Conservation (phyloP, 208 protist genomes). For the Trypanosoma cruzi region DNA sequence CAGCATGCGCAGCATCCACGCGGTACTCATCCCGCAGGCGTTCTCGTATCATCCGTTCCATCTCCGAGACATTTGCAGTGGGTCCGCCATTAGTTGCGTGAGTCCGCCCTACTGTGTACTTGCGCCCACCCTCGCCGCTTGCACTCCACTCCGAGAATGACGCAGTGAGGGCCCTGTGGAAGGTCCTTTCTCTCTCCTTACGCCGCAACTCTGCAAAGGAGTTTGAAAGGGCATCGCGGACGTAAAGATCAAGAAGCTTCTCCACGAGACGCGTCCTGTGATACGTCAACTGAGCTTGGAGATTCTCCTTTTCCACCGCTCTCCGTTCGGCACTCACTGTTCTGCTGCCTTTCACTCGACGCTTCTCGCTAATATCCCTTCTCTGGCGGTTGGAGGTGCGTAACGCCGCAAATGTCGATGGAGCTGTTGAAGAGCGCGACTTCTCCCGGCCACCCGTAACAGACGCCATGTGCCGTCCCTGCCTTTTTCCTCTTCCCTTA, state of each 20-base stretch:
- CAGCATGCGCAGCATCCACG: constrained; percentile 1
- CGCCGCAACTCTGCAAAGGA: not conserved
- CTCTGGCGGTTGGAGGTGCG: no score
- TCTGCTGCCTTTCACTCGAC: no score
- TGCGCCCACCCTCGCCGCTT: not conserved
- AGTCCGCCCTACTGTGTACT: not conserved
- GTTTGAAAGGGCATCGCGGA: constrained; percentile 13
- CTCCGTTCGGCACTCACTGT: no score
- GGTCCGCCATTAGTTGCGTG: not conserved
- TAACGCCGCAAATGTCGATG: no score
- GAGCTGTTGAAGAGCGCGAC: no score
- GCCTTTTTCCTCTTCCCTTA: not conserved
- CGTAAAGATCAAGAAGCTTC: constrained; percentile 24
- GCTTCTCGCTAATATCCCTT: no score
- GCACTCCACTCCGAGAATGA: not conserved
- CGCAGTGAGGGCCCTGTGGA: not conserved
- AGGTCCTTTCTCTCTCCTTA: not conserved
- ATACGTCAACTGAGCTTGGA: constrained; percentile 1
- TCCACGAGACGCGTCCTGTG: constrained; percentile 23
- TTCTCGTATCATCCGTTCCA: not conserved
- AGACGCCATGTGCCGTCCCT: not conserved
- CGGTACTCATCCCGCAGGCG: constrained; percentile 7
- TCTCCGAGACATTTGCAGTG: not conserved
- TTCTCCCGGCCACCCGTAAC: not conserved
- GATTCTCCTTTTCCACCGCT: not conserved